These are phyloP conservation scores for Nelumbo lutea DNA, from an alignment of 164 flowering plant genomes.

Conservation along the genomic window DNA sequence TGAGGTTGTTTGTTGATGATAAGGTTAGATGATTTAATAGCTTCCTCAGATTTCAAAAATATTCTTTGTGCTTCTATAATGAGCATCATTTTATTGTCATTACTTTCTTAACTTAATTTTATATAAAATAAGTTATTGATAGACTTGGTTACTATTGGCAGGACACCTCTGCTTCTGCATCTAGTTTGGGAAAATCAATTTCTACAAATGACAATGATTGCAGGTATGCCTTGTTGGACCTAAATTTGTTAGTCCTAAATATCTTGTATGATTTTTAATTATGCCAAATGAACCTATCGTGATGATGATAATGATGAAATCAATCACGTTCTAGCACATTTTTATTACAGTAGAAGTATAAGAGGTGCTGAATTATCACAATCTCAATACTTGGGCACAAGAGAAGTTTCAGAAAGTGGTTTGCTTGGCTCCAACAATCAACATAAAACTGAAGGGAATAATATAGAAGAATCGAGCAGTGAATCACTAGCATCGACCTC, in stretches of 20 bases:
- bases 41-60: background rate
- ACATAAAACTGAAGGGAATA: constrained; percentile 26
- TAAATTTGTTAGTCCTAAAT: background rate
- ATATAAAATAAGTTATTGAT: constrained; percentile 2
- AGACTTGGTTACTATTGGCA: constrained; percentile 19
- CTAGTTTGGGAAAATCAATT: constrained; percentile 25
- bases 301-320: background rate
- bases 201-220: constrained; percentile 16
- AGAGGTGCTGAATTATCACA: constrained; percentile 24
- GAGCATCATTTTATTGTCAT: background rate
- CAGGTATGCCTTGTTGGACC: constrained; percentile 26
- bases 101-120: background rate
- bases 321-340: background rate
- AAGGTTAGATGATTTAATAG: constrained; percentile 33
- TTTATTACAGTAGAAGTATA: constrained; percentile 30
- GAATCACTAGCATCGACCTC: constrained; percentile 36
- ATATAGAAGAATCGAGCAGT: constrained; percentile 36
- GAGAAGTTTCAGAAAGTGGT: constrained; percentile 27
- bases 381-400: constrained; percentile 25
- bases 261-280: no score
- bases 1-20: constrained; percentile 25
- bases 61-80: background rate
- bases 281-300: no score
- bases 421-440: constrained; percentile 23
- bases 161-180: constrained; percentile 33